phyloP scores from a whole-genome alignment of 192 early-diverging fungal species.

The Mycoemilia scoparia region DNA sequence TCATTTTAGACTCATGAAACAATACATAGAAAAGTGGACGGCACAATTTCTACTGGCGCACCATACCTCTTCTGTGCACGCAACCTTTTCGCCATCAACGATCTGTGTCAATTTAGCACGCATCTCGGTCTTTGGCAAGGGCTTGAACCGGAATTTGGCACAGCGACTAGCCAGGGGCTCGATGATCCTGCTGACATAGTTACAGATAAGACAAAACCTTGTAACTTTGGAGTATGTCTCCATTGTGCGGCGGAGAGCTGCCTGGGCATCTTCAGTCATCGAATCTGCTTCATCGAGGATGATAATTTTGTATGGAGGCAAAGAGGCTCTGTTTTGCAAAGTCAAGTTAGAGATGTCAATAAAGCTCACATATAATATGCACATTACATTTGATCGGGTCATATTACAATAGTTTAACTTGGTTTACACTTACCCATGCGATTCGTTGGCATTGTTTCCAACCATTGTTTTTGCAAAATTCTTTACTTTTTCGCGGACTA shows the following conservation, averaged over 20 bases:
- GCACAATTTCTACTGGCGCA: neutral
- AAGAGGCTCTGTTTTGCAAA: constrained; percentile 5
- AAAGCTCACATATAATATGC: no score
- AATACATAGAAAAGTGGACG: neutral
- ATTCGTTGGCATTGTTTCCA: neutral
- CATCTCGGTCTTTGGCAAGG: constrained; percentile 44
- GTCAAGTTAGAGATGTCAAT: no score
- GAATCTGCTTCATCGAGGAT: constrained; percentile 96
- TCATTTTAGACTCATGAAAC: constrained; percentile 9
- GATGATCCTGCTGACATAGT: constrained; percentile 54
- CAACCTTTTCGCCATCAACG: constrained; percentile 42
- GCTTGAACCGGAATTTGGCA: constrained; percentile 88
- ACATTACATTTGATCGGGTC: no score
- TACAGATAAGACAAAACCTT: constrained; percentile 75
- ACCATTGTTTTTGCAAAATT: constrained; percentile 72
- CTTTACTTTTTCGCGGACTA: constrained; percentile 85
- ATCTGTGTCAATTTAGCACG: constrained; percentile 46
- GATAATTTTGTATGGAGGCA: constrained; percentile 87
- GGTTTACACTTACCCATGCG: neutral
- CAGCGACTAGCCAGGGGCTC: constrained; percentile 86
- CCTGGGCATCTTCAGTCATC: constrained; percentile 87
- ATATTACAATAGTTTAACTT: no score
- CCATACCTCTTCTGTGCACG: constrained; percentile 2
- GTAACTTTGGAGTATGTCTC: constrained; percentile 85
- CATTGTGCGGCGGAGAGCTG: constrained; percentile 82